Base-by-base conservation (phyloP, 352 stramenopile species). In the Lagenidium sp. region DNA sequence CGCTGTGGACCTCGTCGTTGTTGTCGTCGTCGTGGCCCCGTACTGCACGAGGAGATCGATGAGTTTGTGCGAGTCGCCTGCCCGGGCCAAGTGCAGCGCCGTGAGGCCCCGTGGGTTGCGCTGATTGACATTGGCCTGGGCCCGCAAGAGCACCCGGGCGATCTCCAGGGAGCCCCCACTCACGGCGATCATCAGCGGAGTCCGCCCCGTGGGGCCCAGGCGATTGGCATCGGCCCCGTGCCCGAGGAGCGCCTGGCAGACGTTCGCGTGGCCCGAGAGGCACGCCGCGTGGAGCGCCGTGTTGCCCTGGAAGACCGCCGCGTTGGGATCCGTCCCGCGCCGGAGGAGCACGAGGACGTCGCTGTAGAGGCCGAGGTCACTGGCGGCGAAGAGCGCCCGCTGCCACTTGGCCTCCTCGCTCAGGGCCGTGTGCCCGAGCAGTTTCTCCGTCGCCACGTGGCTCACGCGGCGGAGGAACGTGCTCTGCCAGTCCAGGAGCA, bases 271-370 rank as follows among this genome's bases (percentile, higher is more conserved):
- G 2, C 75, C 69, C 16, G 53, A 60, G 2, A 58, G 57, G 50
- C 63, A 65, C 13, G 71, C 69, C 8, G 46, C 57, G 38, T 85
- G 75, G 6, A 87, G 56, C 7, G 67, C 58, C 4, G 68, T 64
- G 10, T 62, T 19, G 0, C 60, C 62, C 39, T 72, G 57, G 15
- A 60, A 56, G 35, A 70, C 57, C 7, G 57, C 47, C 12, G 52
- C 55, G 29, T 75, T 82, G 2, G 63, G 51, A 38, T 68, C 50
- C 3, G 66, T 73, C 2, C 63, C 67, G 11, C 66, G 58, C 7
- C 55, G 49, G 28, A 85, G 43, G 31, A 82, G 66, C 6, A 60
- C 62, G 29, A 61, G 50, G 8, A 80, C 72, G 1, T 71, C 67
- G 21, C 61, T 58, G 5, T 49, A 42, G 24, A 82, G 62, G 4